phyloP scores from a whole-genome alignment of 2,329 filamentous ascomycete genomes.

The Penicillium sp. region DNA sequence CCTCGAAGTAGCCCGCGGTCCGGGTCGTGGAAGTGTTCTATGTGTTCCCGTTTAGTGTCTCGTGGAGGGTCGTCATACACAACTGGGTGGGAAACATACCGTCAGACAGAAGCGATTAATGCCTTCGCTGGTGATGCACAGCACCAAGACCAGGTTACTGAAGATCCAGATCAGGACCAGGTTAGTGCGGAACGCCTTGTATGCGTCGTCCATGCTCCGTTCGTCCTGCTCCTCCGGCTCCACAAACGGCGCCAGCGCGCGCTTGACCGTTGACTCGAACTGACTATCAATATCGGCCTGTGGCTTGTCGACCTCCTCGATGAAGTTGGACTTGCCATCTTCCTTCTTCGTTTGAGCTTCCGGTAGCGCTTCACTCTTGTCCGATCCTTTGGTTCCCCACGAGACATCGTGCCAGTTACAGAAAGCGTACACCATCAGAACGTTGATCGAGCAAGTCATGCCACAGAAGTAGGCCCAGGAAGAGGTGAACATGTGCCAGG shows the following conservation, averaged over 20 bases:
- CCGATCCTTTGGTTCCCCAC: constrained; percentile 97
- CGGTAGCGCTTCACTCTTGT: constrained; percentile 86
- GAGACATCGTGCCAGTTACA: constrained; percentile 99
- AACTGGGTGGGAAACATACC: constrained; percentile 53
- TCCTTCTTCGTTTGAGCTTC: constrained; percentile 83
- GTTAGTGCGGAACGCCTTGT: constrained; percentile 97
- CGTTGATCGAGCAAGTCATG: constrained; percentile 97
- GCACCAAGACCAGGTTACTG: constrained; percentile 78
- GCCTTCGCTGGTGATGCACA: constrained; percentile 82
- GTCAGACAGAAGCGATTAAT: constrained; percentile 78
- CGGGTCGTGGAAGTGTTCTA: constrained; percentile 65
- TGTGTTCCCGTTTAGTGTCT: neutral
- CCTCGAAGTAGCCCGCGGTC: constrained; percentile 86
- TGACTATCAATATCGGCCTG: constrained; percentile 97
- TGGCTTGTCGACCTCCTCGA: constrained; percentile 92
- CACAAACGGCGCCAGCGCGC: constrained; percentile 78
- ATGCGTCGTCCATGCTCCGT: constrained; percentile 90
- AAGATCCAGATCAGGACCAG: constrained; percentile 90
- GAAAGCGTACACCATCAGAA: constrained; percentile 97
- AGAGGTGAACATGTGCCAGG: constrained; percentile 99
- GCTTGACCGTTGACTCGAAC: constrained; percentile 91
- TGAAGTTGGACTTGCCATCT: constrained; percentile 78
- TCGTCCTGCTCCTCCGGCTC: constrained; percentile 70
- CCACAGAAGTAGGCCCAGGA: constrained; percentile 87
- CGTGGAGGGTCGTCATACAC: neutral